Base-by-base conservation (phyloP, 192 early-diverging fungal genomes). In the Coemansia nantahalensis region DNA sequence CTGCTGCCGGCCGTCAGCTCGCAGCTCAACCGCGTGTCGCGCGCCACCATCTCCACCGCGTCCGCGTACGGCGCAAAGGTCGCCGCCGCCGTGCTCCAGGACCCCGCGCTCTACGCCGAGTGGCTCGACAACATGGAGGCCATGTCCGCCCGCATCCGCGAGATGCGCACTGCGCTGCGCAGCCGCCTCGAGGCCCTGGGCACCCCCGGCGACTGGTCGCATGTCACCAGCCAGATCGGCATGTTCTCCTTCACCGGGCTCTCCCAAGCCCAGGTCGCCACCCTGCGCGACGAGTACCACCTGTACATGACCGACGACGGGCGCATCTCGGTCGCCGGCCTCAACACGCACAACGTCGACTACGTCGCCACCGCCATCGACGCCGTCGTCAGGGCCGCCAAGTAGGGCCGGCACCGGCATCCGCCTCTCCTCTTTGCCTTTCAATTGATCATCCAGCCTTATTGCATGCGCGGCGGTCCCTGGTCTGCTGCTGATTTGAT, bases 201-300 rank as follows among this genome's bases (percentile, higher is more conserved):
- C 17, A 99, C 94, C 8, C 94, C 93, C 8, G 94, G 94, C 9
- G 85, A 82, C 39, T 99, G 96, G 96, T 85, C 93, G 54, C 96
- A 99, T 50, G 96, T 99, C 60, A 60, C 83, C 7, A 84, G 88
- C 44, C 96, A 99, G 73, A 96, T 97, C 62, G 96, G 96, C 59
- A 99, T 99, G 96, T 99, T 99, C 69, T 89, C 87, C 18, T 99
- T 86, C 74, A 97, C 96, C 2, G 96, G 96, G 14, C 71, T 97
- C 48, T 82, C 52, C 37, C 80, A 66, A 12, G 42, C 51, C 8
- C 94, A 99, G 68, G 90, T 90, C 53, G 82, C 83, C 54, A 81
- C 81, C 4, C 76, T 99, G 50, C 83, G 82, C 42, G 81, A 87
- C 28, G 84, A 94, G 75, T 91, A 87, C 67, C 94, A 97, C 58